phyloP scores from a whole-genome alignment of 768 basidiomycete genomes.

The Pleurotus giganteus region DNA sequence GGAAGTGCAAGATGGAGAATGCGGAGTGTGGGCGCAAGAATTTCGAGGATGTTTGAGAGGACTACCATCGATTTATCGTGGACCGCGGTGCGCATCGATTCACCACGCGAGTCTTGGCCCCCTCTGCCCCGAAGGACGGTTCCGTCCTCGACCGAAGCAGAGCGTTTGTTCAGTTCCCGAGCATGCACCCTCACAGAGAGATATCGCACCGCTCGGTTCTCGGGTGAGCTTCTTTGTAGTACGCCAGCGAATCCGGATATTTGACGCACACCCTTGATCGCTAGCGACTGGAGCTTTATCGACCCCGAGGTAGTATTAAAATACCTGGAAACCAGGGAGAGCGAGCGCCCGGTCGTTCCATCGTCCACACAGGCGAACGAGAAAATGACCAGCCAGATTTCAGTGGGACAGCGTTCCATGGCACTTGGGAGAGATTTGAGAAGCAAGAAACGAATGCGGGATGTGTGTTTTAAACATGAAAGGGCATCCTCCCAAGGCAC shows the following conservation, averaged over 20 bases:
- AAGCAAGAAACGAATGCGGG: background rate
- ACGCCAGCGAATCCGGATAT: slow-evolving; percentile 22
- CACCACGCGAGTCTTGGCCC: background rate
- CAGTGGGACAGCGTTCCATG: slow-evolving; percentile 18
- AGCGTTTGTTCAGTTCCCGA: slow-evolving; percentile 5
- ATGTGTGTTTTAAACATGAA: background rate
- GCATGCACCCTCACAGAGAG: slow-evolving; percentile 7
- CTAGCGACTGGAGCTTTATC: slow-evolving; percentile 28
- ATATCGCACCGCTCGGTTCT: slow-evolving; percentile 1
- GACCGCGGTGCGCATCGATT: background rate
- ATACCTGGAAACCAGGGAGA: slow-evolving; percentile 32
- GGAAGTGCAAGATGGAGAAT: slow-evolving; percentile 20
- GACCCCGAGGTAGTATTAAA: slow-evolving; percentile 24
- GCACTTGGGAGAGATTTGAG: background rate
- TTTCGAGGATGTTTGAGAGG: slow-evolving; percentile 1
- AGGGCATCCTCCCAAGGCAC: background rate
- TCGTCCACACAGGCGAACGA: slow-evolving; percentile 32
- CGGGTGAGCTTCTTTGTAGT: slow-evolving; percentile 14
- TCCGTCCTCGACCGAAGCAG: slow-evolving; percentile 1
- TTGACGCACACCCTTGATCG: slow-evolving; percentile 23
- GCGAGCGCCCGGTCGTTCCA: slow-evolving; percentile 32
- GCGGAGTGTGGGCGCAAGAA: slow-evolving; percentile 2
- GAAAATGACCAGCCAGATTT: slow-evolving; percentile 31
- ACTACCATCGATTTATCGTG: slow-evolving; percentile 3
- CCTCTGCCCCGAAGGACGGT: background rate